These are phyloP conservation scores for Alternaria arbusti DNA, from an alignment of 2,329 filamentous ascomycete species.

Conservation along the genomic window DNA sequence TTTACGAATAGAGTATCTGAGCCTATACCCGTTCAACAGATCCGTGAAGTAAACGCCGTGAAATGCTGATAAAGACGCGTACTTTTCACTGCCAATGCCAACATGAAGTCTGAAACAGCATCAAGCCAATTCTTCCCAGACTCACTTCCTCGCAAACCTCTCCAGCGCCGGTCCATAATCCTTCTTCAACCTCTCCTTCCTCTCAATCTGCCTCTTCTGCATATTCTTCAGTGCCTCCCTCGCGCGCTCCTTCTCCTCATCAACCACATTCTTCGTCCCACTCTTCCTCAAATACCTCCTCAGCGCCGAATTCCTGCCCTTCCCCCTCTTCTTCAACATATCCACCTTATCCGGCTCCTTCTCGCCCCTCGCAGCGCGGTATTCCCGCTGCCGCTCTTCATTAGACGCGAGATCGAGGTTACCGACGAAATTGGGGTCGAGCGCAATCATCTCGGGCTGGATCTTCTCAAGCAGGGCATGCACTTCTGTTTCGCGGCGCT, in stretches of 20 bases:
- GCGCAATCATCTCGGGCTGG: slow-evolving; percentile 93
- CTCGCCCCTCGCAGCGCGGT: slow-evolving; percentile 71
- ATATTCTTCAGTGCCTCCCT: slow-evolving; percentile 74
- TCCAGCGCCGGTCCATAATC: slow-evolving; percentile 85
- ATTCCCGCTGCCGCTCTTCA: slow-evolving; percentile 76
- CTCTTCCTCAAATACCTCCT: slow-evolving; percentile 92
- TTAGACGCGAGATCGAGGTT: slow-evolving; percentile 83
- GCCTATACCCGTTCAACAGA: not conserved
- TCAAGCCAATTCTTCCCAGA: not conserved
- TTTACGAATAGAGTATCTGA: no score
- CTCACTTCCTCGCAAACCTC: slow-evolving; percentile 75
- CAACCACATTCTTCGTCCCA: slow-evolving; percentile 89
- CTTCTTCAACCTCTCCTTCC: slow-evolving; percentile 61
- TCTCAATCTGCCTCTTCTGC: slow-evolving; percentile 37
- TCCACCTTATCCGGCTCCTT: slow-evolving; percentile 66
- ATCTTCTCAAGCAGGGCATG: slow-evolving; percentile 91
- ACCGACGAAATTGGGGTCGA: slow-evolving; percentile 91
- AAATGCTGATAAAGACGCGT: slow-evolving; percentile 8
- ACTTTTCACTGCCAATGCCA: not conserved
- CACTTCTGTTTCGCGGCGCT: slow-evolving; percentile 92
- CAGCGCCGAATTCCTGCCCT: slow-evolving; percentile 88
- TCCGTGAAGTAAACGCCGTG: slow-evolving; percentile 13
- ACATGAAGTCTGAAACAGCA: not conserved
- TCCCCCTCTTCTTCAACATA: slow-evolving; percentile 74
- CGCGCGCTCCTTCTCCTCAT: slow-evolving; percentile 88